Evolutionary conservation across 345 rosid genomes (phyloP), one percentile per base, ranked within the genome.

Genomic region (Eucalyptus pauciflora): DNA sequence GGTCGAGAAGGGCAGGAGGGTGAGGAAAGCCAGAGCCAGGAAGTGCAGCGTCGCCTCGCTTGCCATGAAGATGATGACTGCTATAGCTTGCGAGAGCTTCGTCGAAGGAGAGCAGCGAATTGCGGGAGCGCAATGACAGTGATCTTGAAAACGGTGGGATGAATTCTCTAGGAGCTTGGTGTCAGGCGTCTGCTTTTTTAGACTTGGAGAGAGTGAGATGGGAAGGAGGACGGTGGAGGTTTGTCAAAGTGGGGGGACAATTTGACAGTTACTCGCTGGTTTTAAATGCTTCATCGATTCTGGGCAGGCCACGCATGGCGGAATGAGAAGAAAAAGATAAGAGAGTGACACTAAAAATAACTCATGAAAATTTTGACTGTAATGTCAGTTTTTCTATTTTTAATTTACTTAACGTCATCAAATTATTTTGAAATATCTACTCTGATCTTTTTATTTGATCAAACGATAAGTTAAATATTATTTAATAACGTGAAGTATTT

Each of bases 11-110:
- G 22, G 89, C 31, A 89, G 17, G 62, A 92, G 86, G 87, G 90
- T 88, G 86, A 92, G 58, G 14, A 93, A 86, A 79, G 85, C 85
- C 24, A 94, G 88, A 64, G 85, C 91, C 49, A 94, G 90, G 64
- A 92, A 87, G 79, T 45, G 86, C 83, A 94, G 88, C 50, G 41
- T 3, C 50, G 8, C 0, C 16, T 86, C 31, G 87, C 25, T 85
- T 15, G n/a, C 54, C 87, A 46, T 49, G 87, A 7, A 85, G 41
- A 85, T 18, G 48, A 41, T 13, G 58, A 52, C 10, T 20, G 20
- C 58, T 76, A 29, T 3, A 41, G 85, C 29, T 22, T 24, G 85
- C 85, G 43, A 76, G 85, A n/a, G 31, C 37, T 67, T 15, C 76
- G 76, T 7, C 31, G 49, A 37, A 20, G 88, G 14, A 86, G 88